Percentiles rank a stretch among this genome's conserved stretches.
These are phyloP conservation scores for Fremontodendron californicum DNA, from an alignment of 345 rosid species.

Conservation along the genomic window DNA sequence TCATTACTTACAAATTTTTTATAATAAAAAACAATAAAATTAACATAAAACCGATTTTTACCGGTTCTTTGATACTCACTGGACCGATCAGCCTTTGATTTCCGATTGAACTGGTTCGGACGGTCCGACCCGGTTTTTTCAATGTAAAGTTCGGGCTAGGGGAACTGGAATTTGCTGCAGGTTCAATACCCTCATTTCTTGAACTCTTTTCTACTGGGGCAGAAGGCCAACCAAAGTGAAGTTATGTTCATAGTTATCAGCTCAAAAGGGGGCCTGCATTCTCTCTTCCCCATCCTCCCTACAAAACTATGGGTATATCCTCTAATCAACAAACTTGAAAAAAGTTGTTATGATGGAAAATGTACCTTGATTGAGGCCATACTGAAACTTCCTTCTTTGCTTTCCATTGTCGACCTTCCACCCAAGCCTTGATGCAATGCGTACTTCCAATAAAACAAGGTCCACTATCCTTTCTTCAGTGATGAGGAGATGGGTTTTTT, in stretches of 20 bases:
- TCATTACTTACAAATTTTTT: too few species aligned
- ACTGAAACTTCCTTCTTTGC: constrained; percentile 6
- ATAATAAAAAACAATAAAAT: too few species aligned
- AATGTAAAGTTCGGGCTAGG: not conserved
- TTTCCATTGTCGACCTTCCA: not conserved
- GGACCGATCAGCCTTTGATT: too few species aligned
- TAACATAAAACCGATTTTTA: too few species aligned
- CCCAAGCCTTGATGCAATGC: not conserved
- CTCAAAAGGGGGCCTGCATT: not conserved
- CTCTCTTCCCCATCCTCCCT: not conserved
- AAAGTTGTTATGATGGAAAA: not conserved
- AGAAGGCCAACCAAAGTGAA: not conserved
- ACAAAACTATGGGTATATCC: not conserved
- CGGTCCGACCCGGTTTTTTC: too few species aligned
- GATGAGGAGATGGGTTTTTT: not conserved
- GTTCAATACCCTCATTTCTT: not conserved
- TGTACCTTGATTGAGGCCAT: constrained; percentile 3
- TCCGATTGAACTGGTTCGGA: too few species aligned
- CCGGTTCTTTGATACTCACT: too few species aligned
- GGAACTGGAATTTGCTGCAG: not conserved
- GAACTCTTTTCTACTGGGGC: not conserved
- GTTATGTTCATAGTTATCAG: not conserved
- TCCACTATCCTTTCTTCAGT: not conserved
- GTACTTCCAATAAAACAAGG: not conserved
- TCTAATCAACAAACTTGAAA: not conserved